A percentile compares a stretch with the other conserved stretches of the same genome.
phyloP scores from a whole-genome alignment of 495 filamentous ascomycete species.

The Aspergillus cristatus region DNA sequence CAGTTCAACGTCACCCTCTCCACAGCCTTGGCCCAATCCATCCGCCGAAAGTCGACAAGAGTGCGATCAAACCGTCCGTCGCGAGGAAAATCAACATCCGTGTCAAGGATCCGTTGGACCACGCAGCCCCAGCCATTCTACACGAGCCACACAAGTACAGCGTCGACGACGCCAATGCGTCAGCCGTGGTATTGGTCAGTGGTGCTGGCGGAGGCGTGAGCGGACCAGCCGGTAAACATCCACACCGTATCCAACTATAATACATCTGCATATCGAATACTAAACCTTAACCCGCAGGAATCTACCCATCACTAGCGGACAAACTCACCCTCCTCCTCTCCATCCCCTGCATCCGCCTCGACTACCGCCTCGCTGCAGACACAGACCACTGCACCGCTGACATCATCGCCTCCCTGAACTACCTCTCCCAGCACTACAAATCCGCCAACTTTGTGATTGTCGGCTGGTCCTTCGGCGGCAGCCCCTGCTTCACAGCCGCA shows the following conservation, averaged over 20 bases:
- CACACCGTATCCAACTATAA: not conserved
- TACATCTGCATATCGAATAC: not conserved
- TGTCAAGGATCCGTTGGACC: conserved; percentile 19
- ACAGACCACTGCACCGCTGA: conserved; percentile 27
- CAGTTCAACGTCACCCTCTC: conserved; percentile 5
- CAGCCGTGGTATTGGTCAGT: conserved; percentile 32
- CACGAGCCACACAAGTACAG: conserved; percentile 17
- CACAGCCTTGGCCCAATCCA: conserved; percentile 19
- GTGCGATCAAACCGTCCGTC: conserved; percentile 12
- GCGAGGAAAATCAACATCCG: conserved; percentile 13
- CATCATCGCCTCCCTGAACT: conserved; percentile 26
- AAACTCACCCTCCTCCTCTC: conserved; percentile 29
- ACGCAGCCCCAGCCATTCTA: conserved; percentile 18
- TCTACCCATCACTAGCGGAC: conserved; percentile 32
- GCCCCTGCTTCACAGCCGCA: conserved; percentile 28
- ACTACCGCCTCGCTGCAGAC: conserved; percentile 31
- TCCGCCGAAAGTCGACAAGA: conserved; percentile 10
- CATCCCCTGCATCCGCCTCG: conserved; percentile 32
- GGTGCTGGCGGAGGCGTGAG: conserved; percentile 38
- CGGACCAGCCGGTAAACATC: conserved; percentile 24
- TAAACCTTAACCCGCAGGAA: conserved; percentile 5
- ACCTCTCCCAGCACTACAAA: conserved; percentile 22
- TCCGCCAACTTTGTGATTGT: conserved; percentile 30
- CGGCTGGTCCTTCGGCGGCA: conserved; percentile 39
- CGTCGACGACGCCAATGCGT: conserved; percentile 6